A percentile compares a stretch with the other conserved stretches of the same genome.
These are phyloP conservation scores for Diaporthe caulivora DNA, from an alignment of 2,329 filamentous ascomycete species.

Conservation along the genomic window DNA sequence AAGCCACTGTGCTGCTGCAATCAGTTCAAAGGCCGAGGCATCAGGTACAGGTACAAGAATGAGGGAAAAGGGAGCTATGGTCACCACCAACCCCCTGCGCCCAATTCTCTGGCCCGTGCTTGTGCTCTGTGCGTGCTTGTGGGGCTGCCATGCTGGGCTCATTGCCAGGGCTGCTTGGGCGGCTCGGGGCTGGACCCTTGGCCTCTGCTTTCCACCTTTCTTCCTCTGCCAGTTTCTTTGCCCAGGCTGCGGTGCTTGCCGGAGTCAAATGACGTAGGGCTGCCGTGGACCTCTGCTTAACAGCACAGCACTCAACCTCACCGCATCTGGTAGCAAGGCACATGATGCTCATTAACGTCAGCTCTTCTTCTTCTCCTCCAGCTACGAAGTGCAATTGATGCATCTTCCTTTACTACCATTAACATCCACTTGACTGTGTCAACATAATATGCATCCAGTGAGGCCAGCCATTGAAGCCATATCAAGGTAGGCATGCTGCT, in stretches of 20 bases:
- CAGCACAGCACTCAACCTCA: not conserved
- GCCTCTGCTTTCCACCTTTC: not conserved
- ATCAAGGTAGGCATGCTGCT: not conserved
- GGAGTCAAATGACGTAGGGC: slow-evolving; percentile 16
- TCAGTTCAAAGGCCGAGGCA: not conserved
- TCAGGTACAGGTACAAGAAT: not conserved
- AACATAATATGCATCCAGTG: too few species aligned
- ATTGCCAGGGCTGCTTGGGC: slow-evolving; percentile 1
- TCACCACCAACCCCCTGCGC: not conserved
- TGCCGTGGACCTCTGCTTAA: slow-evolving; percentile 8
- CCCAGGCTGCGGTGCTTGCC: not conserved
- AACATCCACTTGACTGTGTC: too few species aligned
- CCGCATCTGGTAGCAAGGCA: not conserved
- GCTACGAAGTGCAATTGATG: too few species aligned
- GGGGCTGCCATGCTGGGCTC: not conserved
- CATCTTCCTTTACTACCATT: too few species aligned
- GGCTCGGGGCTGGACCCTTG: slow-evolving; percentile 22
- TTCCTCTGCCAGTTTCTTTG: not conserved
- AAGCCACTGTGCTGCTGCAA: not conserved
- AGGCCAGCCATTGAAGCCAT: not conserved
- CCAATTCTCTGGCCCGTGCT: slow-evolving; percentile 18
- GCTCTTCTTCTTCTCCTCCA: too few species aligned
- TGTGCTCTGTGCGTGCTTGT: not conserved
- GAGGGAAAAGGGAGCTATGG: slow-evolving; percentile 7
- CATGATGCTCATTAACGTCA: not conserved